phyloP scores from a whole-genome alignment of 495 filamentous ascomycete genomes.

The Rusavskia elegans region DNA sequence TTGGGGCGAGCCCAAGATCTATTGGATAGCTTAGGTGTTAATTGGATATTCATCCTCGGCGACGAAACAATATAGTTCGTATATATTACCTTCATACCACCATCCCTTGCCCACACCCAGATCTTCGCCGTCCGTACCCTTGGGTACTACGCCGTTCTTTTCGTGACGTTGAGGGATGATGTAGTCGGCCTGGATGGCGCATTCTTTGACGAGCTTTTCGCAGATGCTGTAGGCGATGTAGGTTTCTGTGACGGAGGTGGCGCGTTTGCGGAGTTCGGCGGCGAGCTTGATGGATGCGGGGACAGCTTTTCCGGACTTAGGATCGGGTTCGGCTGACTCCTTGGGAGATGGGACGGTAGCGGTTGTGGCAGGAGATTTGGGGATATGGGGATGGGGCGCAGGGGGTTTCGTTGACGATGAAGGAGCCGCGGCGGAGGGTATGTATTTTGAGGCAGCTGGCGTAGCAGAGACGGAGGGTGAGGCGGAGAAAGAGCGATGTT shows the following conservation, averaged over 20 bases:
- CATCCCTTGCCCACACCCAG: slow-evolving; percentile 56
- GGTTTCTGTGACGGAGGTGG: slow-evolving; percentile 34
- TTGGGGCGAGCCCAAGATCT: slow-evolving; percentile 54
- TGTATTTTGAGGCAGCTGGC: background rate
- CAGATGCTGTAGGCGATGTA: slow-evolving; percentile 68
- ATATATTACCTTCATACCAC: slow-evolving; percentile 65
- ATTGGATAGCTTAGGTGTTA: background rate
- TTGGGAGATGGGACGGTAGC: background rate
- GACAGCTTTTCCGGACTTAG: background rate
- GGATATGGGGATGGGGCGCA: background rate
- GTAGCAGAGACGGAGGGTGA: background rate
- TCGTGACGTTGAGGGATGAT: slow-evolving; percentile 39
- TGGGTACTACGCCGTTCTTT: slow-evolving; percentile 38
- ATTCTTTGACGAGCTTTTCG: slow-evolving; percentile 62
- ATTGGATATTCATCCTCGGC: too few species aligned
- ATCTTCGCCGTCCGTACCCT: slow-evolving; percentile 57
- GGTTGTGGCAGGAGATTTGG: too few species aligned
- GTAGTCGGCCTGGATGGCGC: slow-evolving; percentile 62
- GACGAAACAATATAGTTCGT: too few species aligned
- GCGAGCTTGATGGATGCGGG: slow-evolving; percentile 5
- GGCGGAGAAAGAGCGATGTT: slow-evolving; percentile 1
- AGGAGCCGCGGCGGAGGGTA: background rate
- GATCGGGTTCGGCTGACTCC: background rate
- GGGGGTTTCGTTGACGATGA: background rate
- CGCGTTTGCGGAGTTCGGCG: slow-evolving; percentile 9